A percentile compares a stretch with the other conserved stretches of the same genome.
Evolutionary conservation across 495 filamentous ascomycete species (phyloP).

Genomic region (Ramalina intermedia): DNA sequence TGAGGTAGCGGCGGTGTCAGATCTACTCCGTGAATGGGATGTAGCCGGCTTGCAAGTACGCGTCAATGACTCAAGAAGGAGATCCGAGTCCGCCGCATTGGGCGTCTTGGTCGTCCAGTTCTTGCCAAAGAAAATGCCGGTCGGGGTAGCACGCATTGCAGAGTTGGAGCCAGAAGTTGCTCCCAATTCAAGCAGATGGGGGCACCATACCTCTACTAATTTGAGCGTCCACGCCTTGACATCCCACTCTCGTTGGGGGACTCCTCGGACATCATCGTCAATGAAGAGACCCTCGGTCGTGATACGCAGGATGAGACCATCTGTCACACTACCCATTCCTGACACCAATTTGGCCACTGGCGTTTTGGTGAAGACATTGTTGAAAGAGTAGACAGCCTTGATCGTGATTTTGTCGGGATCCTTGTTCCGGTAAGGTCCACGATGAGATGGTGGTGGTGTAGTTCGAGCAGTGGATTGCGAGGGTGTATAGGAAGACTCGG

Average conservation of each 20-base stretch:
- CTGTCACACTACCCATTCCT: conserved; percentile 60
- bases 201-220: conserved; percentile 78
- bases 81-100: conserved; percentile 47
- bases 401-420: conserved; percentile 93
- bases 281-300: conserved; percentile 88
- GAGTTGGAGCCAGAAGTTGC: conserved; percentile 26
- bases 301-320: conserved; percentile 73
- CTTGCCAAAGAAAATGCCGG: conserved; percentile 24
- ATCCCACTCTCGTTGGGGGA: conserved; percentile 91
- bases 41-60: conserved; percentile 42
- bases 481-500: conserved; percentile 71
- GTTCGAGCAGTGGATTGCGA: conserved; percentile 74
- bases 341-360: conserved; percentile 72
- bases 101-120: conserved; percentile 30
- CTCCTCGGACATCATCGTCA: conserved; percentile 79
- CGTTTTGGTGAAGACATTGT: conserved; percentile 64
- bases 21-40: conserved; percentile 12
- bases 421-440: conserved; percentile 63
- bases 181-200: conserved; percentile 27
- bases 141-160: conserved; percentile 16
- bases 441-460: conserved; percentile 65
- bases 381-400: conserved; percentile 79
- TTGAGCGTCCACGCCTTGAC: conserved; percentile 96
- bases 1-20: conserved; percentile 21
- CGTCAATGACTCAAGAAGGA: conserved; percentile 41